Evolutionary conservation across 108 stramenopile species (phyloP).

Genomic region (Bacterosira constricta): DNA sequence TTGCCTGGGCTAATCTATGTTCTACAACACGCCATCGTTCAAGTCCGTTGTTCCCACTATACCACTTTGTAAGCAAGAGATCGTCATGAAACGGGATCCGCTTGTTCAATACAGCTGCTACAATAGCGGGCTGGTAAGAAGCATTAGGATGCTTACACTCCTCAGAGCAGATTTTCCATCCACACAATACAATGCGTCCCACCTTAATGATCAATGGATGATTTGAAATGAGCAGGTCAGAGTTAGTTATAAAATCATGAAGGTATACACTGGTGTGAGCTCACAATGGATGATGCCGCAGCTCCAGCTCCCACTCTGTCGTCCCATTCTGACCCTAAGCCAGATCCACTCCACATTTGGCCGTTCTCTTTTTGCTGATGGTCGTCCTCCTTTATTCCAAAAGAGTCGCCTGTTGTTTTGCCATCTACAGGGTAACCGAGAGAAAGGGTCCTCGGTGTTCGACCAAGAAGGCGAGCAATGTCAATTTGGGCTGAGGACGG

Average conservation of each 20-base stretch:
- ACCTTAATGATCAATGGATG: slow-evolving; percentile 24
- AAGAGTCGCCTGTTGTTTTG: neutral
- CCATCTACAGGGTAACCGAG: neutral
- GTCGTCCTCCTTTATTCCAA: slow-evolving; percentile 11
- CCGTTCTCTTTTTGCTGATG: slow-evolving; percentile 28
- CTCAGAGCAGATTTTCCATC: slow-evolving; percentile 84
- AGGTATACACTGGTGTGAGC: slow-evolving; percentile 10
- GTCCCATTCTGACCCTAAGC: slow-evolving; percentile 87
- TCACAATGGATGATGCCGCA: slow-evolving; percentile 84
- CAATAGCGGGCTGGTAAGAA: slow-evolving; percentile 86
- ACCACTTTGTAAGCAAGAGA: slow-evolving; percentile 77
- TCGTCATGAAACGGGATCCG: slow-evolving; percentile 83
- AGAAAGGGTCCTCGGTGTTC: slow-evolving; percentile 51
- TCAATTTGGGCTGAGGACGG: slow-evolving; percentile 51
- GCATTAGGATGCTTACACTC: slow-evolving; percentile 87
- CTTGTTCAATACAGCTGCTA: slow-evolving; percentile 71
- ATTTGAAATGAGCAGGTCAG: neutral
- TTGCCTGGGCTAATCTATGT: slow-evolving; percentile 70
- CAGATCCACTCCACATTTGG: slow-evolving; percentile 74
- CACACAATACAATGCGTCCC: slow-evolving; percentile 79
- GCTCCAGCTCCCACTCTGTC: slow-evolving; percentile 89
- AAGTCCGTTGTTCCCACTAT: slow-evolving; percentile 51
- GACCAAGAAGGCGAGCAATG: slow-evolving; percentile 80
- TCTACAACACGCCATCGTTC: slow-evolving; percentile 81
- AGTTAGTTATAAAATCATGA: neutral